phyloP scores from a whole-genome alignment of 176 grass and related monocot species.

The Ananas comosus region DNA sequence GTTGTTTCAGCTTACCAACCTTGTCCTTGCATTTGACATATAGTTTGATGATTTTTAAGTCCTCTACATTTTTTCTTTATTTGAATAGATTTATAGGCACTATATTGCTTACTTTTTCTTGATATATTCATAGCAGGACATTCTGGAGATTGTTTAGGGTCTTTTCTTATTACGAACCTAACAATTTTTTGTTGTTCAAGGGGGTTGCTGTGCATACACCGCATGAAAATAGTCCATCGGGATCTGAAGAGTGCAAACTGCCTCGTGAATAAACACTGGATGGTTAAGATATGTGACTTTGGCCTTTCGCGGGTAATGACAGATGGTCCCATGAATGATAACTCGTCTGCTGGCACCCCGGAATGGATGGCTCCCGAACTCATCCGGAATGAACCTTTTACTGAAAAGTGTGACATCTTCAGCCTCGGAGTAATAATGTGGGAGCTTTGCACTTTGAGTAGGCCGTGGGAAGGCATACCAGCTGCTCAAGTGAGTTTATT shows the following conservation, averaged over 20 bases:
- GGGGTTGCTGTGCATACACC: constrained; percentile 98
- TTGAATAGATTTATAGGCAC: too few species aligned
- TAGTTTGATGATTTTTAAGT: too few species aligned
- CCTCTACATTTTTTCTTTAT: too few species aligned
- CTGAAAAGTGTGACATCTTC: constrained; percentile 98
- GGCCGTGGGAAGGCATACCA: constrained; percentile 86
- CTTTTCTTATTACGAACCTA: not conserved
- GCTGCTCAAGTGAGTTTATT: constrained; percentile 73
- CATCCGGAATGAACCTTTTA: constrained; percentile 85
- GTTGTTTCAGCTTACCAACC: too few species aligned
- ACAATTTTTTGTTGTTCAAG: constrained; percentile 26
- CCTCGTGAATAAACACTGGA: constrained; percentile 97
- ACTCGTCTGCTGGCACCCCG: constrained; percentile 89
- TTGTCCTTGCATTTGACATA: too few species aligned
- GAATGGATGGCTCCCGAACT: constrained; percentile 99
- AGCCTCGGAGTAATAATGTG: constrained; percentile 98
- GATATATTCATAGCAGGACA: too few species aligned
- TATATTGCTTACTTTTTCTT: too few species aligned
- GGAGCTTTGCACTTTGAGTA: constrained; percentile 93
- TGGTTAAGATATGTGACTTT: constrained; percentile 95
- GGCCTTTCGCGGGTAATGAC: constrained; percentile 78
- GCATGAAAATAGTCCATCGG: constrained; percentile 96
- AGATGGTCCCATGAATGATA: constrained; percentile 65
- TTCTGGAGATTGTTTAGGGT: not conserved
- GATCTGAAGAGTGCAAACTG: constrained; percentile 99